A percentile compares a stretch with the other conserved stretches of the same genome.
phyloP scores from a whole-genome alignment of 768 basidiomycete species.

The Pleurotus cornucopiae region DNA sequence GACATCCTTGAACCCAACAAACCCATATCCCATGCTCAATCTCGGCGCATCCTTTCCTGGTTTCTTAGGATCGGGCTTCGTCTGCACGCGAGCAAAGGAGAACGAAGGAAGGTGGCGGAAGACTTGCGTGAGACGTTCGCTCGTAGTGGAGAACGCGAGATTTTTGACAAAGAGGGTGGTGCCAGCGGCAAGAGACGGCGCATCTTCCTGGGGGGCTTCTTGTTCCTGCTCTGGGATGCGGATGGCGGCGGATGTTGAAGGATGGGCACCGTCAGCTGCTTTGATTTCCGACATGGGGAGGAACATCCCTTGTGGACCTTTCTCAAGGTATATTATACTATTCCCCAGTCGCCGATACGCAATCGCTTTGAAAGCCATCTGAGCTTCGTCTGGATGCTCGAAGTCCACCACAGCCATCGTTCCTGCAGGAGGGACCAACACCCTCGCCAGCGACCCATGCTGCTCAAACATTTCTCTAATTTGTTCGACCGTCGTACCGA shows the following conservation, averaged over 20 bases:
- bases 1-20: slow-evolving; percentile 80
- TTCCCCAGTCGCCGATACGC: slow-evolving; percentile 88
- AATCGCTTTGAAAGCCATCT: slow-evolving; percentile 73
- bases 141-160: slow-evolving; percentile 86
- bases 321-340: slow-evolving; percentile 89
- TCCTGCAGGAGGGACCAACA: slow-evolving; percentile 87
- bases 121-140: slow-evolving; percentile 62
- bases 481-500: slow-evolving; percentile 71
- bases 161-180: slow-evolving; percentile 95
- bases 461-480: slow-evolving; percentile 77
- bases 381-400: slow-evolving; percentile 63
- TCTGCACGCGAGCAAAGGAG: slow-evolving; percentile 85
- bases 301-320: slow-evolving; percentile 86
- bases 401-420: slow-evolving; percentile 93
- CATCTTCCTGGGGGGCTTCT: slow-evolving; percentile 30
- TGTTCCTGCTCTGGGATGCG: slow-evolving; percentile 41
- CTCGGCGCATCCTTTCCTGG: slow-evolving; percentile 41
- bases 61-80: slow-evolving; percentile 81
- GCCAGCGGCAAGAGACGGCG: slow-evolving; percentile 52
- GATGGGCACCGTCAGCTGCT: neutral
- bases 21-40: slow-evolving; percentile 95
- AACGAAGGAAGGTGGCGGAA: slow-evolving; percentile 78
- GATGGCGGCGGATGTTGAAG: slow-evolving; percentile 13
- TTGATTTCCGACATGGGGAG: slow-evolving; percentile 20
- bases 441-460: slow-evolving; percentile 65